Conservation (phyloP, 306 rosid genomes). For the Gastrolobium bilobum region DNA sequence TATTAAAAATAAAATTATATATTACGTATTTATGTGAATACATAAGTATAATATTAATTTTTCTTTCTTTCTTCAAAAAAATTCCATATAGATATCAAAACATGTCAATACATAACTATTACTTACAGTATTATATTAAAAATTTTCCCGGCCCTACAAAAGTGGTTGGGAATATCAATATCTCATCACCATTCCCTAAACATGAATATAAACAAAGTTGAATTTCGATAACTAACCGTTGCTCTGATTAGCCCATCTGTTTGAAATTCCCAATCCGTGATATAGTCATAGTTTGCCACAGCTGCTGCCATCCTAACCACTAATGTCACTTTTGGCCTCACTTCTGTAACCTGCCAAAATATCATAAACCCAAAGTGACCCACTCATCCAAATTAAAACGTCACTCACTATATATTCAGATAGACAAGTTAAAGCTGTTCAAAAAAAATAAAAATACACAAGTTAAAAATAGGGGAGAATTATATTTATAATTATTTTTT, state of each 20-base stretch:
- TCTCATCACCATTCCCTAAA: background rate
- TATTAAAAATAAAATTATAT: no score
- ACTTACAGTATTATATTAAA: no score
- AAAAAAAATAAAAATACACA: no score
- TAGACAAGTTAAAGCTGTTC: background rate
- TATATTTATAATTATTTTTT: no score
- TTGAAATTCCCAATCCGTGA: conserved; percentile 95
- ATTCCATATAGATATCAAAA: no score
- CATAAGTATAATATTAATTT: no score
- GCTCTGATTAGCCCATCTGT: conserved; percentile 84
- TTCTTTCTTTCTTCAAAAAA: no score
- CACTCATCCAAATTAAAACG: background rate
- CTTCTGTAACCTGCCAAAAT: conserved; percentile 74
- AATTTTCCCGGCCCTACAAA: no score
- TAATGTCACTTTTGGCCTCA: conserved; percentile 89
- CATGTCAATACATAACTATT: no score
- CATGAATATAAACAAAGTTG: conserved; percentile 7
- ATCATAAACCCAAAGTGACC: background rate
- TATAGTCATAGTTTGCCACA: conserved; percentile 92
- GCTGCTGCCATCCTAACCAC: conserved; percentile 93
- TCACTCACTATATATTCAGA: background rate
- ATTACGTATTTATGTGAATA: no score
- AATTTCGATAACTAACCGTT: conserved; percentile 62
- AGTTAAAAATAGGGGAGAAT: no score
- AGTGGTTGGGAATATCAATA: background rate